Evolutionary conservation across 2,329 filamentous ascomycete genomes (phyloP).

Genomic region (Harringtonia aguacate): DNA sequence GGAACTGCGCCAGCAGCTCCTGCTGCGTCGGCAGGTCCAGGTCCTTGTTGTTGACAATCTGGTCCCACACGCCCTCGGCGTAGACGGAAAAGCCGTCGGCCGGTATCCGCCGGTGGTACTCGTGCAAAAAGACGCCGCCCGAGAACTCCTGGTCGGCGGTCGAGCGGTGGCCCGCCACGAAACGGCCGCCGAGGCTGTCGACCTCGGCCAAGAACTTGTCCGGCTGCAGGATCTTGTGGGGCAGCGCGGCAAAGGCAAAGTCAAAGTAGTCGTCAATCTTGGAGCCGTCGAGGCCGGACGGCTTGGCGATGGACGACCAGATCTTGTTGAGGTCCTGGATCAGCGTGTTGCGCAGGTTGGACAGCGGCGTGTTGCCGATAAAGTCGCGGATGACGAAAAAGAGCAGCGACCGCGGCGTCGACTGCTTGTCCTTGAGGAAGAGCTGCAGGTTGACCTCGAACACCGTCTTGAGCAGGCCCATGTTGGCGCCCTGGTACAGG

Average conservation of each 20-base stretch:
- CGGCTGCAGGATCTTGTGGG: slow-evolving; percentile 92
- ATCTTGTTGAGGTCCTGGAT: slow-evolving; percentile 85
- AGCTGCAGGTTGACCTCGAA: slow-evolving; percentile 98
- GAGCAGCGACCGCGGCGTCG: slow-evolving; percentile 77
- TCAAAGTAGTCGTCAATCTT: slow-evolving; percentile 97
- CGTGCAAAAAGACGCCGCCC: slow-evolving; percentile 77
- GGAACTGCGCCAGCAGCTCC: slow-evolving; percentile 90
- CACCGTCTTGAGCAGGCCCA: slow-evolving; percentile 96
- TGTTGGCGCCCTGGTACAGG: slow-evolving; percentile 95
- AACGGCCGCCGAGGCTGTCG: slow-evolving; percentile 67
- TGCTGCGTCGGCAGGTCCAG: slow-evolving; percentile 94
- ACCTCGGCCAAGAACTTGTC: slow-evolving; percentile 82
- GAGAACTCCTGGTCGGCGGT: slow-evolving; percentile 62
- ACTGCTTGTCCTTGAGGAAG: slow-evolving; percentile 92
- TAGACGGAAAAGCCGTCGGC: slow-evolving; percentile 96
- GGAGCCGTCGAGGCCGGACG: slow-evolving; percentile 75
- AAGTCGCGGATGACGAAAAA: slow-evolving; percentile 99
- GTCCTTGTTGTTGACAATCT: slow-evolving; percentile 98
- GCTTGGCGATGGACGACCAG: slow-evolving; percentile 89
- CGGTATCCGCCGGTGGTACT: slow-evolving; percentile 92
- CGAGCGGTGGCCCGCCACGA: slow-evolving; percentile 70
- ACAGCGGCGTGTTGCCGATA: slow-evolving; percentile 79
- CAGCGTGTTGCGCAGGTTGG: slow-evolving; percentile 82
- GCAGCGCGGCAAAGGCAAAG: slow-evolving; percentile 90
- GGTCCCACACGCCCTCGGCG: slow-evolving; percentile 90